Conservation (phyloP, 1,139 yeast species). For the Candida neerlandica region DNA sequence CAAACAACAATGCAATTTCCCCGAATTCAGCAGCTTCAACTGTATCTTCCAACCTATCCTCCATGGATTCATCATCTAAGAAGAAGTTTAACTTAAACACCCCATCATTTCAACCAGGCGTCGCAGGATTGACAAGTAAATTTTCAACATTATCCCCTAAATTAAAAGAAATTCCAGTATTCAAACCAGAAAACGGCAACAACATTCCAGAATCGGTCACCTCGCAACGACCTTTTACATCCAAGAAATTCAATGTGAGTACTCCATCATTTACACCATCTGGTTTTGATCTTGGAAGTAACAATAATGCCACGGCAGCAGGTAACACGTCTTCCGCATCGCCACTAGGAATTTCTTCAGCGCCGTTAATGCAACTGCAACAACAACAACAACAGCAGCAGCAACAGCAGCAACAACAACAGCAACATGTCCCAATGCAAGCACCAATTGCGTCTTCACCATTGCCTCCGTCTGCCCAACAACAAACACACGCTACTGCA, state of each 20-base stretch:
- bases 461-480: conserved; percentile 3
- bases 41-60: conserved; percentile 8
- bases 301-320: neutral
- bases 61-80: conserved; percentile 19
- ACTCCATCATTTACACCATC: conserved; percentile 38
- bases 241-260: conserved; percentile 35
- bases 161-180: conserved; percentile 56
- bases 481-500: neutral
- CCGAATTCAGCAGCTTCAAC: conserved; percentile 8
- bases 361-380: conserved; percentile 2
- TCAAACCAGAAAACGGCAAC: conserved; percentile 44
- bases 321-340: conserved; percentile 3
- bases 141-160: conserved; percentile 56
- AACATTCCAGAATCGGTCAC: conserved; percentile 8
- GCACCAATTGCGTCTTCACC: conserved; percentile 3
- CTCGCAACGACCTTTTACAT: conserved; percentile 11
- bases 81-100: conserved; percentile 63
- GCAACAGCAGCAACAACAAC: conserved; percentile 6
- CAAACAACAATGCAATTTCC: conserved; percentile 1
- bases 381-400: conserved; percentile 6
- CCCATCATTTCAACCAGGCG: conserved; percentile 64
- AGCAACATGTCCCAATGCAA: conserved; percentile 1
- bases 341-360: conserved; percentile 4
- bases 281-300: conserved; percentile 13
- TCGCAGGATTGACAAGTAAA: conserved; percentile 35